Percentiles rank a stretch among this genome's conserved stretches.
Conservation (phyloP, 2,329 filamentous ascomycete species). For the Nannizziopsis barbatae region DNA sequence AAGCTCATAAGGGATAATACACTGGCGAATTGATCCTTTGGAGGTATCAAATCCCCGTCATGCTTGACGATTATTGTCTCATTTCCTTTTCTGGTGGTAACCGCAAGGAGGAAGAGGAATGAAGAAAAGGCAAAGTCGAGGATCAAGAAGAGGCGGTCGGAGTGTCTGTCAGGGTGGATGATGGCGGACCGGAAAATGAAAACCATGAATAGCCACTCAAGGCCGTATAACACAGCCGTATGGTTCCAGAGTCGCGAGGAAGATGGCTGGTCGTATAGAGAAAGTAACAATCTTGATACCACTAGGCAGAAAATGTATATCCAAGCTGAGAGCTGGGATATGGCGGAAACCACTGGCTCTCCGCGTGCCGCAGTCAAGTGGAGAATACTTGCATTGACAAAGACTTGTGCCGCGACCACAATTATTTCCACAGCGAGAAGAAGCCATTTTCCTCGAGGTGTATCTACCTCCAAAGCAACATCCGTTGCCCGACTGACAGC, state of each 20-base stretch:
- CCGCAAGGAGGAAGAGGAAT: slow-evolving; percentile 61
- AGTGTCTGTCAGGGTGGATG: slow-evolving; percentile 58
- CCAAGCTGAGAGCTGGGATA: slow-evolving; percentile 64
- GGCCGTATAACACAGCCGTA: slow-evolving; percentile 69
- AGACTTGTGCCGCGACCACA: slow-evolving; percentile 60
- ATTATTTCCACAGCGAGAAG: slow-evolving; percentile 64
- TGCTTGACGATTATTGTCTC: slow-evolving; percentile 78
- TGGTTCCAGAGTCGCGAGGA: slow-evolving; percentile 81
- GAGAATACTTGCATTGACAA: slow-evolving; percentile 55
- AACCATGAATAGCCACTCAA: slow-evolving; percentile 67
- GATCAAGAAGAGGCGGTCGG: slow-evolving; percentile 55
- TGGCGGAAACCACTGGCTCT: slow-evolving; percentile 49
- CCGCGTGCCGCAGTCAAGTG: slow-evolving; percentile 48
- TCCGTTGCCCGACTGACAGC: slow-evolving; percentile 42
- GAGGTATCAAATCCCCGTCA: slow-evolving; percentile 78
- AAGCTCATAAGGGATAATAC: slow-evolving; percentile 81
- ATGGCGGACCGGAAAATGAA: slow-evolving; percentile 75
- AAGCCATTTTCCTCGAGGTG: slow-evolving; percentile 59
- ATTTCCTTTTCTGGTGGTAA: slow-evolving; percentile 83
- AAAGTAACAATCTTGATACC: slow-evolving; percentile 56
- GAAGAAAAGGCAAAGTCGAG: slow-evolving; percentile 64
- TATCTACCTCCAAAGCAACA: slow-evolving; percentile 53
- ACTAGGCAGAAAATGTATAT: slow-evolving; percentile 66
- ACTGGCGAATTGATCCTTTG: slow-evolving; percentile 75
- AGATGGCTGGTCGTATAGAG: slow-evolving; percentile 50